Percentiles rank a stretch among this genome's conserved stretches.
phyloP scores from a whole-genome alignment of 345 rosid species.

The Citrus sinensis region DNA sequence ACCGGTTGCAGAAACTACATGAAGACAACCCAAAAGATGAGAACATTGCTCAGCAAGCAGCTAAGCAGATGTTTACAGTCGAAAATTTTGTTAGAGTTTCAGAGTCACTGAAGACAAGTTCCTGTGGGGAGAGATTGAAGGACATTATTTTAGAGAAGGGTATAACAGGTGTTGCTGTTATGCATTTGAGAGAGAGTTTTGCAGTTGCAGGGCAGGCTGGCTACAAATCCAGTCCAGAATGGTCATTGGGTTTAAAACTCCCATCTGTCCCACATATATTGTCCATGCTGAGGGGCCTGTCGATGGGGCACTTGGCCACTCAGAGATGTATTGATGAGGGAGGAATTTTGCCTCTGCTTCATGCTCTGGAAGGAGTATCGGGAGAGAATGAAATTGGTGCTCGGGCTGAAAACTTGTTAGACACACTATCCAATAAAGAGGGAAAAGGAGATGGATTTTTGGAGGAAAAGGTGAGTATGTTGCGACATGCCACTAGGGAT shows the following conservation, averaged over 20 bases:
- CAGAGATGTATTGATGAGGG: conserved; percentile 84
- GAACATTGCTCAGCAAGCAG: conserved; percentile 58
- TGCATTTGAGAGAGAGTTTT: conserved; percentile 69
- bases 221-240: conserved; percentile 66
- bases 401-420: conserved; percentile 94
- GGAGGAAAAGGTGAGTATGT: conserved; percentile 63
- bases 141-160: conserved; percentile 90
- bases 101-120: conserved; percentile 95
- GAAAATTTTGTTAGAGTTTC: conserved; percentile 96
- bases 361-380: conserved; percentile 87
- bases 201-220: conserved; percentile 77
- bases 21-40: conserved; percentile 79
- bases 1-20: conserved; percentile 66
- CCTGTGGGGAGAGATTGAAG: conserved; percentile 94
- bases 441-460: conserved; percentile 95
- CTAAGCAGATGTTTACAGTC: conserved; percentile 68
- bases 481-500: conserved; percentile 88
- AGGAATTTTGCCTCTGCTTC: conserved; percentile 80
- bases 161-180: conserved; percentile 74
- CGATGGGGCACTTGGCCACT: conserved; percentile 94
- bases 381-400: conserved; percentile 98
- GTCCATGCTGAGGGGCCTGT: conserved; percentile 91
- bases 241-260: conserved; percentile 72
- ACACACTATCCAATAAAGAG: conserved; percentile 84
- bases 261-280: conserved; percentile 88